These are phyloP conservation scores for Naganishia vishniacii DNA, from an alignment of 768 basidiomycete species.

Conservation along the genomic window DNA sequence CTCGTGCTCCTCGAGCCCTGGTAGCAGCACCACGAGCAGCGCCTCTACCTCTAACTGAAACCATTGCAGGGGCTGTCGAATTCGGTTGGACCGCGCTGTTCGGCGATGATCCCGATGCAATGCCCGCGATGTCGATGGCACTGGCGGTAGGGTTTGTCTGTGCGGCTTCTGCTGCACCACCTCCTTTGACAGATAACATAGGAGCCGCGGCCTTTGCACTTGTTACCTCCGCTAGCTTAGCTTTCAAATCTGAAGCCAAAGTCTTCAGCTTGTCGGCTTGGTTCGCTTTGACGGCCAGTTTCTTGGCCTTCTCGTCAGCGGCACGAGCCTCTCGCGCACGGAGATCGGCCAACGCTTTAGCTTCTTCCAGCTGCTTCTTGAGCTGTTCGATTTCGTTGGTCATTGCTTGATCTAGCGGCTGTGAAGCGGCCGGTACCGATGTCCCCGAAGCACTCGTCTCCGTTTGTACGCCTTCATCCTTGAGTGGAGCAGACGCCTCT, in stretches of 20 bases:
- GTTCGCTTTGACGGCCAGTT: conserved; percentile 21
- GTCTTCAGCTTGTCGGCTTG: conserved; percentile 21
- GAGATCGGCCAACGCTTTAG: not conserved
- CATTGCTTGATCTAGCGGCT: not conserved
- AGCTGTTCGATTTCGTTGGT: not conserved
- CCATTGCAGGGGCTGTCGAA: not conserved
- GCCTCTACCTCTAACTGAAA: conserved; percentile 16
- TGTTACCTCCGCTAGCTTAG: not conserved
- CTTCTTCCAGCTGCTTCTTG: conserved; percentile 12
- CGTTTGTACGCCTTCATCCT: conserved; percentile 15
- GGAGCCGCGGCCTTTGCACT: not conserved
- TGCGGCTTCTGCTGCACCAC: not conserved
- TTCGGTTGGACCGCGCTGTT: not conserved
- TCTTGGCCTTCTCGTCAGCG: conserved; percentile 22
- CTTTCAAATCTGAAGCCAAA: conserved; percentile 3
- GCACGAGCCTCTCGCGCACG: conserved; percentile 15
- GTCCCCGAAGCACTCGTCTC: not conserved
- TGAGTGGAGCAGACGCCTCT: not conserved
- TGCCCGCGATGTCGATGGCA: conserved; percentile 3
- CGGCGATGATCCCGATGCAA: not conserved
- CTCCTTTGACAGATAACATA: conserved; percentile 10
- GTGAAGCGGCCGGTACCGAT: not conserved
- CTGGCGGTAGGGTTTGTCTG: not conserved
- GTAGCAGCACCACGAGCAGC: conserved; percentile 1
- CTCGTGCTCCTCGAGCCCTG: conserved; percentile 7